Conservation (phyloP, 1,284 basidiomycete genomes). For the Veloboletus limbatus region DNA sequence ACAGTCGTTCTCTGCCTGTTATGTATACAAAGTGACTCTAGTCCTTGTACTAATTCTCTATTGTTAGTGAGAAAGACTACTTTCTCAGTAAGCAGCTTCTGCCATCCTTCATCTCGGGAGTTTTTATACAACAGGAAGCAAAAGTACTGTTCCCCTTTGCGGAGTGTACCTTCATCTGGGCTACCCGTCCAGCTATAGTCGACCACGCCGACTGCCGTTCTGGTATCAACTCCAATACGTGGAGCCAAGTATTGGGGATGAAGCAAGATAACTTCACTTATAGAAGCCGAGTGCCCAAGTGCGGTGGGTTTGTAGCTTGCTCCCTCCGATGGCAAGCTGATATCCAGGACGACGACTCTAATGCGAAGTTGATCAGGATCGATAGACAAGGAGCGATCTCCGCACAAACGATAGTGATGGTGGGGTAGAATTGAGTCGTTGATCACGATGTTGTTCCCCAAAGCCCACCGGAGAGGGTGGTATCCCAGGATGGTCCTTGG, state of each 20-base stretch:
- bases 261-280: constrained; percentile 4
- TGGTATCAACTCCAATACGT: background rate
- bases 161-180: constrained; percentile 10
- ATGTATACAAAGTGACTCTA: constrained; percentile 6
- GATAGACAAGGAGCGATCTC: constrained; percentile 18
- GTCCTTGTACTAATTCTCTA: constrained; percentile 2
- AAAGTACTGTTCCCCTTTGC: constrained; percentile 12
- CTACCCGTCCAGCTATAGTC: constrained; percentile 22
- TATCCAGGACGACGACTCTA: constrained; percentile 15
- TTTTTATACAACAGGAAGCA: constrained; percentile 15
- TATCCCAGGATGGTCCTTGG: constrained; percentile 11
- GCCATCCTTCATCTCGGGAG: constrained; percentile 6
- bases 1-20: background rate
- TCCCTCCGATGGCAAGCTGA: constrained; percentile 2
- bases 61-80: constrained; percentile 14
- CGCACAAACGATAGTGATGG: constrained; percentile 23
- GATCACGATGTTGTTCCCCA: background rate
- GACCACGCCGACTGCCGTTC: constrained; percentile 21
- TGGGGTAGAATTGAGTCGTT: background rate
- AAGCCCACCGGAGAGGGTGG: constrained; percentile 20
- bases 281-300: constrained; percentile 3
- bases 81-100: constrained; percentile 16
- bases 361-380: constrained; percentile 9
- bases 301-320: background rate
- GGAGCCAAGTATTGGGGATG: background rate